These are phyloP conservation scores for Leccinum pachyderme DNA, from an alignment of 1,284 basidiomycete genomes.

Conservation along the genomic window DNA sequence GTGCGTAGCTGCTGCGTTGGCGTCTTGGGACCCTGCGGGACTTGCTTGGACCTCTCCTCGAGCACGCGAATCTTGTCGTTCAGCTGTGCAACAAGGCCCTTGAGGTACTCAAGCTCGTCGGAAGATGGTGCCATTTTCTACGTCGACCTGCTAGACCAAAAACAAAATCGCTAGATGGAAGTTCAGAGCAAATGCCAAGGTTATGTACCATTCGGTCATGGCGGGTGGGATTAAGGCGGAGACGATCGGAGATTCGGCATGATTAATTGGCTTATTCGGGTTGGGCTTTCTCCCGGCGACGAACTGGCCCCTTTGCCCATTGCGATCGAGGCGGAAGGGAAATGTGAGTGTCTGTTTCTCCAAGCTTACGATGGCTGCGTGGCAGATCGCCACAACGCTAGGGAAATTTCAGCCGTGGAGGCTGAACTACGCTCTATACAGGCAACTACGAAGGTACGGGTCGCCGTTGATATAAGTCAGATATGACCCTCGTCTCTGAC, in stretches of 20 bases:
- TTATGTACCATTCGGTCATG: neutral
- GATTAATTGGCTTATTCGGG: neutral
- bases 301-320: neutral
- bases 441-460: neutral
- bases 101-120: conserved; percentile 87
- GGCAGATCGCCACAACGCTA: neutral
- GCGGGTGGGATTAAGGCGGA: conserved; percentile 25
- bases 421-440: neutral
- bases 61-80: conserved; percentile 76
- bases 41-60: conserved; percentile 61
- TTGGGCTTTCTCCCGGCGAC: neutral
- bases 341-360: neutral
- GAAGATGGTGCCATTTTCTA: conserved; percentile 45
- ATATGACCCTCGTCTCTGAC: neutral
- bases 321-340: neutral
- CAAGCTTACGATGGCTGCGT: neutral
- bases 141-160: neutral
- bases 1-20: conserved; percentile 83
- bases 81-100: conserved; percentile 79
- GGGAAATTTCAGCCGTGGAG: too few species aligned
- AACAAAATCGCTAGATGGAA: conserved; percentile 4
- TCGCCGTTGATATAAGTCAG: neutral
- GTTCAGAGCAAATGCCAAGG: neutral
- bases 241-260: conserved; percentile 7
- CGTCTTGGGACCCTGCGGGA: conserved; percentile 46